Percentiles rank a stretch among this genome's conserved stretches.
Evolutionary conservation across 2,329 filamentous ascomycete species (phyloP).

Genomic region (Fusarium goolgardi): DNA sequence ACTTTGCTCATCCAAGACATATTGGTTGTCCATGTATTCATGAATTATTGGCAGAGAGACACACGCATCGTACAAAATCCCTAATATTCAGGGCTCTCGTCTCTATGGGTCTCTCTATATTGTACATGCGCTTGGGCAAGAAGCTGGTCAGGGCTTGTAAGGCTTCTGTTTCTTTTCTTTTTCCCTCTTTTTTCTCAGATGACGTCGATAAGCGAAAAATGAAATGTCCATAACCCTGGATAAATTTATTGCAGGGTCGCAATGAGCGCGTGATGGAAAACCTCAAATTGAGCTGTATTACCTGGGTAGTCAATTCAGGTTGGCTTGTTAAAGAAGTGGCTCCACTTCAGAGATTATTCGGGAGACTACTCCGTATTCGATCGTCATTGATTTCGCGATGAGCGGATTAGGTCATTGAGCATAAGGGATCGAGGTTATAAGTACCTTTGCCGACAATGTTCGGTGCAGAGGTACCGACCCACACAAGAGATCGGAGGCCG

Average conservation of each 20-base stretch:
- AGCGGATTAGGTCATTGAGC: conserved; percentile 17
- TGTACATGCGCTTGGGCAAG: not conserved
- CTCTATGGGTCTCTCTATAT: not conserved
- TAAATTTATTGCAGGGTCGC: conserved; percentile 24
- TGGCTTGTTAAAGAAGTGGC: conserved; percentile 12
- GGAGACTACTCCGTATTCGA: conserved; percentile 34
- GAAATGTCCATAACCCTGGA: conserved; percentile 18
- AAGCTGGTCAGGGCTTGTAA: not conserved
- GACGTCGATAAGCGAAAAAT: conserved; percentile 21
- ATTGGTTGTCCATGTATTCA: not conserved
- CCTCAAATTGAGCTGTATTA: conserved; percentile 10
- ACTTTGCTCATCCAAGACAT: not conserved
- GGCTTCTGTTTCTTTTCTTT: not conserved
- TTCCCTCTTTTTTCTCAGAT: conserved; percentile 1
- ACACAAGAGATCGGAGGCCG: not conserved
- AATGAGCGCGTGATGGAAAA: conserved; percentile 26
- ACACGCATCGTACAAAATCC: not conserved
- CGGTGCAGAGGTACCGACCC: conserved; percentile 15
- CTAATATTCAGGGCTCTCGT: not conserved
- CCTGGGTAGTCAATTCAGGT: conserved; percentile 3
- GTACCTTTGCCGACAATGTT: not conserved
- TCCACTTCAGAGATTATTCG: conserved; percentile 18
- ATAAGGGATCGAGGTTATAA: conserved; percentile 20
- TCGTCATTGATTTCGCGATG: conserved; percentile 35
- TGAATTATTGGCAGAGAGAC: conserved; percentile 1